Conservation (phyloP, 2,329 filamentous ascomycete species). For the Aspergillus carbonarius region DNA sequence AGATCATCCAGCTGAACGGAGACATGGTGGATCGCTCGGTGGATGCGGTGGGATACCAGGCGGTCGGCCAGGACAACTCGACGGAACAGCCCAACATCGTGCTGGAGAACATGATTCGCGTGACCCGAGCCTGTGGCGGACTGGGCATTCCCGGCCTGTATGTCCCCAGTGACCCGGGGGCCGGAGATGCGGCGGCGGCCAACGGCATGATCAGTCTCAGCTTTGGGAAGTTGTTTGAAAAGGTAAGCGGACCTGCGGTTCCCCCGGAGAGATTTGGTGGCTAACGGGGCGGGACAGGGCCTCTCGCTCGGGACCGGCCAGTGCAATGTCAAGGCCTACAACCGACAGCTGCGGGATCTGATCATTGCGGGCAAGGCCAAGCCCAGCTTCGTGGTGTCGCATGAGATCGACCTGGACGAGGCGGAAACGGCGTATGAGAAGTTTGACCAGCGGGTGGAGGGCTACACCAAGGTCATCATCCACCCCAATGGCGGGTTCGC, state of each 20-base stretch:
- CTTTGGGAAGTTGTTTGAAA: constrained; percentile 69
- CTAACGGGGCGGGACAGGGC: constrained; percentile 50
- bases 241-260: no score
- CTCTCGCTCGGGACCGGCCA: constrained; percentile 62
- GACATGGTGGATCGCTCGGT: constrained; percentile 64
- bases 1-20: constrained; percentile 59
- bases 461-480: constrained; percentile 67
- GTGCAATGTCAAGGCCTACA: constrained; percentile 69
- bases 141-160: constrained; percentile 61
- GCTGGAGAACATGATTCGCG: constrained; percentile 60
- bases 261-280: no score
- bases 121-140: constrained; percentile 62
- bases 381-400: constrained; percentile 65
- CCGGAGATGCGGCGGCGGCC: constrained; percentile 59
- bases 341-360: constrained; percentile 64
- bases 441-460: constrained; percentile 65
- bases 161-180: constrained; percentile 58
- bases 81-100: constrained; percentile 55
- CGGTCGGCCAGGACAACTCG: constrained; percentile 55
- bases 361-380: constrained; percentile 65
- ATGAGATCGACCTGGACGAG: constrained; percentile 63
- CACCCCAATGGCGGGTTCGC: constrained; percentile 58
- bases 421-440: constrained; percentile 63
- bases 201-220: constrained; percentile 64
- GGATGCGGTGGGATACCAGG: constrained; percentile 67